Conservation (phyloP, 768 basidiomycete genomes). For the Termitomyces sp. region DNA sequence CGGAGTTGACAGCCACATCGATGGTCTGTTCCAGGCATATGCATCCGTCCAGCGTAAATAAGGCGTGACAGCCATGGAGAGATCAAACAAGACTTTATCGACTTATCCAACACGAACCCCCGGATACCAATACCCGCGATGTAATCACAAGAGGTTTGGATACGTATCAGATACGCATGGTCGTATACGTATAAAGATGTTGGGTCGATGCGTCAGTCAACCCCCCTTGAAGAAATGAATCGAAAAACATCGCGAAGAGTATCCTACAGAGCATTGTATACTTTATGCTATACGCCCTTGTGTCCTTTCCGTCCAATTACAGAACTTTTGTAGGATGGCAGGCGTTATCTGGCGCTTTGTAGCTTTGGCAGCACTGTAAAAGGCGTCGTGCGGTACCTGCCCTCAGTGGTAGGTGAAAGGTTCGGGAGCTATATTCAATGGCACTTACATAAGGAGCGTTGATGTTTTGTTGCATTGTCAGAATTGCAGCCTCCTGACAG, state of each 20-base stretch:
- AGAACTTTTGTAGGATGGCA: constrained; percentile 65
- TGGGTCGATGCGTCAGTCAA: background rate
- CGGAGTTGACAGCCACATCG: background rate
- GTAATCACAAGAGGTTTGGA: background rate
- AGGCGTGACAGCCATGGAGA: too few relatives aligned
- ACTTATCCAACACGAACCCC: background rate
- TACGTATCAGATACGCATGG: background rate
- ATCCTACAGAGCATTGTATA: background rate
- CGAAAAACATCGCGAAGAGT: background rate
- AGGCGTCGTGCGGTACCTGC: constrained; percentile 73
- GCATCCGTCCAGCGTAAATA: too few relatives aligned
- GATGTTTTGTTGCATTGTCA: constrained; percentile 88
- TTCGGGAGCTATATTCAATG: background rate
- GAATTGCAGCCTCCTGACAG: constrained; percentile 93
- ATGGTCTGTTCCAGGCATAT: background rate
- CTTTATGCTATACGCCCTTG: constrained; percentile 14
- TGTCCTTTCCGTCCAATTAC: constrained; percentile 51
- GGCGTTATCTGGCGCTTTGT: constrained; percentile 84
- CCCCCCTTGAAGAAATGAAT: too few relatives aligned
- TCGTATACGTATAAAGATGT: too few relatives aligned
- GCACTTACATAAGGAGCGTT: constrained; percentile 64
- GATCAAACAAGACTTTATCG: background rate
- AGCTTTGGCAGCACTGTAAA: constrained; percentile 64
- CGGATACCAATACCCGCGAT: background rate
- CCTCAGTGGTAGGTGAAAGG: background rate